These are phyloP conservation scores for Xylaria sp. DNA, from an alignment of 2,329 filamentous ascomycete genomes.

Conservation along the genomic window DNA sequence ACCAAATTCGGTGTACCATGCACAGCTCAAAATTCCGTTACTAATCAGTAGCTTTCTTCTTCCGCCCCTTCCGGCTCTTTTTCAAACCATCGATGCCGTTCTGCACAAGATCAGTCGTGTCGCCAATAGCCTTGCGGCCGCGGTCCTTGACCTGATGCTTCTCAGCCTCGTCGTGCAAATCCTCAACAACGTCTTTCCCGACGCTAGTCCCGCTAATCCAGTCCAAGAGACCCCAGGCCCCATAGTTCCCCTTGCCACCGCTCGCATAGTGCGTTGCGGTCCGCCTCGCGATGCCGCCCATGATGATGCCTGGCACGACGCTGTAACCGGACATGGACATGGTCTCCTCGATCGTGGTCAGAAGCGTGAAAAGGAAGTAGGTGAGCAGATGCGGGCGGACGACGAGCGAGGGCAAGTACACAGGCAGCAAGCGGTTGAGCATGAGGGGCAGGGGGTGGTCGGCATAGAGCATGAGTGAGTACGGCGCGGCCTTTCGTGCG, in stretches of 20 bases:
- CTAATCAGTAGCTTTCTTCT: conserved; percentile 14
- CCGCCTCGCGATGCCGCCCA: conserved; percentile 56
- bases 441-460: conserved; percentile 72
- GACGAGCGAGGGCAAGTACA: conserved; percentile 68
- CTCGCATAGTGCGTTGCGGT: conserved; percentile 61
- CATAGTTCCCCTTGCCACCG: conserved; percentile 63
- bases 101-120: conserved; percentile 43
- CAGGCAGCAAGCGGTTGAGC: conserved; percentile 66
- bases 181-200: conserved; percentile 58
- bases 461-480: conserved; percentile 66
- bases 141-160: conserved; percentile 57
- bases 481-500: conserved; percentile 57
- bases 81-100: conserved; percentile 43
- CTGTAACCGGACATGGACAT: conserved; percentile 72
- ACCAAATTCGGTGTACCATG: not conserved
- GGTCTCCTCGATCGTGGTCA: conserved; percentile 70
- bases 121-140: conserved; percentile 41
- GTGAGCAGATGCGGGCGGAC: conserved; percentile 75
- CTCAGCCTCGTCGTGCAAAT: conserved; percentile 60
- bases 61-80: conserved; percentile 39
- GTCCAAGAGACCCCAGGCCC: conserved; percentile 66
- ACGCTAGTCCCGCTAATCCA: conserved; percentile 63
- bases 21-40: not conserved
- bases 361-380: conserved; percentile 67
- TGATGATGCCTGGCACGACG: conserved; percentile 58